A percentile compares a stretch with the other conserved stretches of the same genome.
Evolutionary conservation across 176 grass and related monocot genomes (phyloP).

Genomic region (Miscanthus lutarioriparius): DNA sequence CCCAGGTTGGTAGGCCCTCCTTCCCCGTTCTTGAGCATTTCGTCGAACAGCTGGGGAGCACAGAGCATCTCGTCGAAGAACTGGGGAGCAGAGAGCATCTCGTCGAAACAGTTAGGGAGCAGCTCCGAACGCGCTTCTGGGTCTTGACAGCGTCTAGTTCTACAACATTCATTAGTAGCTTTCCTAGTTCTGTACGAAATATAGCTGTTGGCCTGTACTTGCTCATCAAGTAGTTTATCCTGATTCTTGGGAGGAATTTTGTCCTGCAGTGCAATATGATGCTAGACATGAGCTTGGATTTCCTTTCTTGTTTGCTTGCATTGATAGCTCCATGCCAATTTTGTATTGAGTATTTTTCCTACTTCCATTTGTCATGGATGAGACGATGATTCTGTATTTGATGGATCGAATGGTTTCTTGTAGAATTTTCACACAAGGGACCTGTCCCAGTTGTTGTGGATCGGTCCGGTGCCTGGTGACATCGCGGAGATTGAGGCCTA

Average conservation of each 20-base stretch:
- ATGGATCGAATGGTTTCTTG: slow-evolving; percentile 25
- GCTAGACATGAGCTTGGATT: slow-evolving; percentile 19
- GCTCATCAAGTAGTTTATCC: not conserved
- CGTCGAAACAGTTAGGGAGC: slow-evolving; percentile 31
- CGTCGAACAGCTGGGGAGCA: slow-evolving; percentile 24
- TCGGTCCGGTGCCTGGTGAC: slow-evolving; percentile 81
- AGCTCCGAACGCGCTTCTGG: not conserved
- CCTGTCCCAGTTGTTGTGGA: slow-evolving; percentile 71
- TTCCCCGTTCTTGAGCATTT: slow-evolving; percentile 18
- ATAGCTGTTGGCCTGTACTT: not conserved
- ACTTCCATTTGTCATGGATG: not conserved
- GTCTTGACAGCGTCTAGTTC: not conserved
- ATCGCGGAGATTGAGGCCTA: slow-evolving; percentile 93
- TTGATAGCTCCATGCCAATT: not conserved
- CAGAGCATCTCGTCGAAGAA: slow-evolving; percentile 27
- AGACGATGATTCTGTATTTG: not conserved
- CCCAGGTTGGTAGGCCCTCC: slow-evolving; percentile 52
- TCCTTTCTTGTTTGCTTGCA: slow-evolving; percentile 26
- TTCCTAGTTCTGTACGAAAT: not conserved
- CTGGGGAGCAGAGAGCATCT: slow-evolving; percentile 17
- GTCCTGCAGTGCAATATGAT: not conserved
- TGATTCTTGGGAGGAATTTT: not conserved
- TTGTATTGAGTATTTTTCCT: not conserved
- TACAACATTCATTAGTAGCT: not conserved
- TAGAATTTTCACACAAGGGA: slow-evolving; percentile 71